Percentiles rank a stretch among this genome's conserved stretches.
Evolutionary conservation across 805 yeast genomes (phyloP).

Genomic region (Yarrowia hollandica): DNA sequence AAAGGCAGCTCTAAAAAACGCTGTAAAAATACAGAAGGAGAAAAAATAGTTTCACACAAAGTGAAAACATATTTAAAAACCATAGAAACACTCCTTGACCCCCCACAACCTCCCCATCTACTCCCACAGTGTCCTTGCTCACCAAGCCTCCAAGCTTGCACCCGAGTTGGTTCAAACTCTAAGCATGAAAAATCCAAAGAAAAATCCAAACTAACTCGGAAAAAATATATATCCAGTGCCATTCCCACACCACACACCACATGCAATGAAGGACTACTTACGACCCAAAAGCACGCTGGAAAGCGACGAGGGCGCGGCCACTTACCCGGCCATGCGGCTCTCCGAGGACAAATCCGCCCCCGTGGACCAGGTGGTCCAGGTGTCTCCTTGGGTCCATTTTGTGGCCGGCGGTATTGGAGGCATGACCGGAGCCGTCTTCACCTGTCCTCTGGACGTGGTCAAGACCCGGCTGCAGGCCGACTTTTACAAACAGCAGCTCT

Average conservation of each 20-base stretch:
- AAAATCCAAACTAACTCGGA: slow-evolving; percentile 12
- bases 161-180: too few relatives aligned
- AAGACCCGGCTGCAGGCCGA: slow-evolving; percentile 94
- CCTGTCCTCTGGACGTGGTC: slow-evolving; percentile 95
- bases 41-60: too few relatives aligned
- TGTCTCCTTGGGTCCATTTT: slow-evolving; percentile 52
- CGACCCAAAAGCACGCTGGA: slow-evolving; percentile 26
- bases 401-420: slow-evolving; percentile 72
- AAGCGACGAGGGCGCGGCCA: slow-evolving; percentile 29
- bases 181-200: background rate
- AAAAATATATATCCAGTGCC: too few relatives aligned
- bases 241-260: background rate
- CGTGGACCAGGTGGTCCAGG: slow-evolving; percentile 36
- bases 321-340: slow-evolving; percentile 25
- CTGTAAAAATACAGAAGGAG: too few relatives aligned
- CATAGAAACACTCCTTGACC: too few relatives aligned
- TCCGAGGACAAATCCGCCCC: slow-evolving; percentile 3
- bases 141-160: too few relatives aligned
- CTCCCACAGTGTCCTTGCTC: too few relatives aligned
- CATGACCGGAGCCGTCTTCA: slow-evolving; percentile 93
- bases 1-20: too few relatives aligned
- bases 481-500: slow-evolving; percentile 49
- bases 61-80: too few relatives aligned
- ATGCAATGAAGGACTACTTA: slow-evolving; percentile 28
- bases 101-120: background rate